Percentiles rank a stretch among this genome's conserved stretches.
Conservation (phyloP, 2,329 filamentous ascomycete species). For the Trichoderma endophyticum region DNA sequence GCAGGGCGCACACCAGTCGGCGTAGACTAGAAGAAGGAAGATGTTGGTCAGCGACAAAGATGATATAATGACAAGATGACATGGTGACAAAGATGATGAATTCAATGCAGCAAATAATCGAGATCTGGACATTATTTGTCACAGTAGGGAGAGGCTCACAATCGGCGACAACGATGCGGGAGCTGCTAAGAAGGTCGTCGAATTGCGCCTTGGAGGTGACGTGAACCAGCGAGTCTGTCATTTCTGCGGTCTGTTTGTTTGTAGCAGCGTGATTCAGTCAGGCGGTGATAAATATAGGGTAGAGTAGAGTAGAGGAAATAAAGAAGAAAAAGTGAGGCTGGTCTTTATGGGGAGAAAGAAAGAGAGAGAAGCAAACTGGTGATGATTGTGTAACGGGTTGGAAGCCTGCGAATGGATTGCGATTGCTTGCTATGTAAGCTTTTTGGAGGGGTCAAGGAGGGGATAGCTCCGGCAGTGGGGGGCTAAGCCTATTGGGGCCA, state of each 20-base stretch:
- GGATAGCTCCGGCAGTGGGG: background rate
- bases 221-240: slow-evolving; percentile 30
- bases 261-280: background rate
- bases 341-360: background rate
- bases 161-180: slow-evolving; percentile 79
- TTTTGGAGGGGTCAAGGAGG: background rate
- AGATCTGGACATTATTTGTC: too few species aligned
- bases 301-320: background rate
- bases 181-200: slow-evolving; percentile 63
- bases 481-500: slow-evolving; percentile 11
- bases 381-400: slow-evolving; percentile 5
- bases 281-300: background rate
- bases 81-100: background rate
- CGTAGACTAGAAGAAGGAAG: slow-evolving; percentile 63
- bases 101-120: background rate
- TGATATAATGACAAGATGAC: too few species aligned
- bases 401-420: background rate
- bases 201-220: slow-evolving; percentile 60
- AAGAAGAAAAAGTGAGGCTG: background rate
- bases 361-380: background rate
- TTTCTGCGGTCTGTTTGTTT: slow-evolving; percentile 16
- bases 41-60: slow-evolving; percentile 20
- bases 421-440: background rate
- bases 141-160: slow-evolving; percentile 66
- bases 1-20: slow-evolving; percentile 83